A percentile compares a stretch with the other conserved stretches of the same genome.
These are phyloP conservation scores for Rubia yunnanensis DNA, from an alignment of 257 asterid genomes.

Conservation along the genomic window DNA sequence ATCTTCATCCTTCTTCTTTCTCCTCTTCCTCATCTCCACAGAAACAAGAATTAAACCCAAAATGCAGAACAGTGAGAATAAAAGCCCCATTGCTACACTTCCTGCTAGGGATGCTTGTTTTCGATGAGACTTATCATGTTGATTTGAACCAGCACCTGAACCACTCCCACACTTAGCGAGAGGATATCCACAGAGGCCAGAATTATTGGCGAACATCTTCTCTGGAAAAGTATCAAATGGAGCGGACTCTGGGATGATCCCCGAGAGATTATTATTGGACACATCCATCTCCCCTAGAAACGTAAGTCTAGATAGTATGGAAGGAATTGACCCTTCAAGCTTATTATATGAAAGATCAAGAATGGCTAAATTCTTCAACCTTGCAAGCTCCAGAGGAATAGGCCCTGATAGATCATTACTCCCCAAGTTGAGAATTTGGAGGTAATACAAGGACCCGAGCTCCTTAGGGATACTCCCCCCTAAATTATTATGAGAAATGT, in stretches of 20 bases:
- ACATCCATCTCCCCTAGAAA: conserved; percentile 63
- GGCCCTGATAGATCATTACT: conserved; percentile 74
- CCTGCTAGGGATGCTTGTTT: conserved; percentile 71
- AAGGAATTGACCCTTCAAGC: conserved; percentile 64
- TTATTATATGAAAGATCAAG: conserved; percentile 76
- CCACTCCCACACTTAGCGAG: conserved; percentile 41
- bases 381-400: conserved; percentile 66
- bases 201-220: conserved; percentile 48
- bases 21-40: conserved; percentile 61
- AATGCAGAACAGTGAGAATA: conserved; percentile 74
- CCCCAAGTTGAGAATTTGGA: conserved; percentile 61
- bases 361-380: conserved; percentile 65
- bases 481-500: conserved; percentile 64
- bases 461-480: conserved; percentile 80
- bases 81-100: conserved; percentile 76
- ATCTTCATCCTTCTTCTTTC: conserved; percentile 68
- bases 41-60: conserved; percentile 62
- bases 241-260: conserved; percentile 67
- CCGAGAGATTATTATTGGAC: conserved; percentile 72
- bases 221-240: conserved; percentile 79
- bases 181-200: conserved; percentile 92
- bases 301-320: conserved; percentile 52
- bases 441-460: conserved; percentile 70
- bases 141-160: conserved; percentile 18
- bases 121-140: conserved; percentile 42